Base-by-base conservation (phyloP, 202 grass and related monocot genomes). In the Schoenoplectus tabernaemontani region DNA sequence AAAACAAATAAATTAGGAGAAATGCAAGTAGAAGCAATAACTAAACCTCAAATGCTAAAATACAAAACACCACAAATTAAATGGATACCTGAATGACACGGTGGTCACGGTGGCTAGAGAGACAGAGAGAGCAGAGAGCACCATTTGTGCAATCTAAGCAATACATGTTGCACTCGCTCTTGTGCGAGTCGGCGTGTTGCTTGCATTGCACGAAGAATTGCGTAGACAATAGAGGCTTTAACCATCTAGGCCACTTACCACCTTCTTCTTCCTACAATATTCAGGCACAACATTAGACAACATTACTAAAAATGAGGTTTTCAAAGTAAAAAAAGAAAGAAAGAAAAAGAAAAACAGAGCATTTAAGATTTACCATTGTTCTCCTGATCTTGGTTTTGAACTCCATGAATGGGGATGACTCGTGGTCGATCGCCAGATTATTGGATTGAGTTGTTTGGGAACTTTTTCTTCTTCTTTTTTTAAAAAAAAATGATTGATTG, bases 131-230 rank as follows among this genome's bases (percentile, higher is more conserved):
- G 89, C 95, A 98, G 57, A 98, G 95, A 61, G 95, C 86, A 20
- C 74, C 91, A 59, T 83, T 64, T 57, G 76, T 80, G 86, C 95
- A 98, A 67, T 98, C 95, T 75, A 98, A 88, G 84, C 95, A 98
- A 83, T 92, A 98, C 95, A 91, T 94, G 86, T 98, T 98, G 86
- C 95, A 95, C 85, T 98, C 95, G 81, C 91, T 92, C 63, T 93
- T 89, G 85, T 92, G 91, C 8, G 86, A 90, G 24, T 92, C 88
- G 1, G 81, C 83, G 83, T 98, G 95, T 36, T 73, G 86, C 76
- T 84, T 86, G 90, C 96, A 99, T 70, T 96, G 96, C 82, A 85
- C 89, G 80, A 98, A 98, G 87, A 98, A 98, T 33, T 82, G 84
- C 61, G 91, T 84, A 0, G 89, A 63, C 7, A 98, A 88, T 28